phyloP scores from a whole-genome alignment of 257 asterid genomes.

The Anisodus acutangulus region DNA sequence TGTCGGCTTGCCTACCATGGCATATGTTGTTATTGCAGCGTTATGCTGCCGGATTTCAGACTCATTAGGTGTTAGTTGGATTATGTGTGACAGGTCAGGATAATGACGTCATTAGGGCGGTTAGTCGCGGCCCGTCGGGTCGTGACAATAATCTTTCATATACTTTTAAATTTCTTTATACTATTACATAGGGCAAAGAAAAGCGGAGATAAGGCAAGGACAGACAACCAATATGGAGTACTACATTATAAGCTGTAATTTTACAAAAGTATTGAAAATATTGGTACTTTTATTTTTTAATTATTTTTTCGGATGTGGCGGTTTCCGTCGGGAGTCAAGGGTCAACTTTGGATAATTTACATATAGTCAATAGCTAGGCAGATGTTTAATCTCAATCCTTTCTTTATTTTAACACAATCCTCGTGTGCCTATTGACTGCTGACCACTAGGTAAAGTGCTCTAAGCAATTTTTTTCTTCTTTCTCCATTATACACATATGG shows the following conservation, averaged over 20 bases:
- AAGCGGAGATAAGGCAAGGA: background rate
- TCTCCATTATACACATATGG: background rate
- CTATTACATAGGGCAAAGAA: background rate
- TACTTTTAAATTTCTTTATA: background rate
- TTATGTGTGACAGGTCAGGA: too few relatives aligned
- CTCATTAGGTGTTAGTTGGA: too few relatives aligned
- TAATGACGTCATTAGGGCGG: too few relatives aligned
- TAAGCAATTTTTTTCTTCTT: background rate
- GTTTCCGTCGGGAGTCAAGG: background rate
- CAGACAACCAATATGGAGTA: background rate
- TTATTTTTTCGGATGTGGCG: background rate
- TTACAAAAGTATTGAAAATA: background rate
- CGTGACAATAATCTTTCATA: too few relatives aligned
- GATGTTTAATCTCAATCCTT: constrained; percentile 3
- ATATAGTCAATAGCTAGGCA: background rate
- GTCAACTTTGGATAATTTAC: background rate
- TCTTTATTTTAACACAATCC: background rate
- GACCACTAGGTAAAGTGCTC: background rate
- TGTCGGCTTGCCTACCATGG: too few relatives aligned
- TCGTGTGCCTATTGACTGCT: background rate
- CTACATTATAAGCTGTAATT: background rate
- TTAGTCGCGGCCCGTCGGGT: too few relatives aligned
- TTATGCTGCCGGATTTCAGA: too few relatives aligned
- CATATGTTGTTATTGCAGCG: too few relatives aligned
- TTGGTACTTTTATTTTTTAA: background rate